Percentiles rank a stretch among this genome's conserved stretches.
phyloP scores from a whole-genome alignment of 306 rosid genomes.

The Datisca glomerata region DNA sequence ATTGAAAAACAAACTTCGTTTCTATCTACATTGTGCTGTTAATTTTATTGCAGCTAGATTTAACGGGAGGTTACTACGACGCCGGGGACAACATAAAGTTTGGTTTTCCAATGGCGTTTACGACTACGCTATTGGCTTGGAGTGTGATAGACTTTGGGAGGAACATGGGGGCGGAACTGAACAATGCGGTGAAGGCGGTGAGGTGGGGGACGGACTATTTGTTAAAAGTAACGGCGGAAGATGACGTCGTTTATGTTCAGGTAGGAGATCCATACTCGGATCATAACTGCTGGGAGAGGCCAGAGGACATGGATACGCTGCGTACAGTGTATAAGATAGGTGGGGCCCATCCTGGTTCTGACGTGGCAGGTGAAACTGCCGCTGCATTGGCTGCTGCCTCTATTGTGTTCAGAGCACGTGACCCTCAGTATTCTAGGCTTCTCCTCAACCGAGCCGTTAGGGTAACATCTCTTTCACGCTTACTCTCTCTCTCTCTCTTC shows the following conservation, averaged over 20 bases:
- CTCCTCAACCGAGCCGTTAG: slow-evolving; percentile 92
- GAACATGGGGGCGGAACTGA: slow-evolving; percentile 69
- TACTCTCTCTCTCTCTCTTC: neutral
- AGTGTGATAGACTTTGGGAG: slow-evolving; percentile 78
- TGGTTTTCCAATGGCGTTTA: slow-evolving; percentile 96
- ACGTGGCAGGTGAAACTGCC: slow-evolving; percentile 96
- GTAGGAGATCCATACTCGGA: slow-evolving; percentile 82
- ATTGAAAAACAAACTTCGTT: neutral
- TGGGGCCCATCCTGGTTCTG: slow-evolving; percentile 77
- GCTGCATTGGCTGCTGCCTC: slow-evolving; percentile 99
- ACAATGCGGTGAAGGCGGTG: slow-evolving; percentile 56
- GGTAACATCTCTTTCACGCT: slow-evolving; percentile 49
- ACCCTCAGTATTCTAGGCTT: slow-evolving; percentile 60
- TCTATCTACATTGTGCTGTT: slow-evolving; percentile 7
- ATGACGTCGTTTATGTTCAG: slow-evolving; percentile 71
- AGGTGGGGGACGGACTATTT: slow-evolving; percentile 84
- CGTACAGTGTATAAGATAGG: slow-evolving; percentile 70
- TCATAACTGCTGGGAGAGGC: slow-evolving; percentile 97
- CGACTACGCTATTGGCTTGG: slow-evolving; percentile 80
- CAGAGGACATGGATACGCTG: slow-evolving; percentile 93
- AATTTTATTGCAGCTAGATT: slow-evolving; percentile 47
- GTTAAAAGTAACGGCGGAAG: slow-evolving; percentile 58
- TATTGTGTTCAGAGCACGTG: slow-evolving; percentile 96
- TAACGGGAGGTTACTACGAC: slow-evolving; percentile 89
- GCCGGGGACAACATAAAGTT: slow-evolving; percentile 96